Conservation (phyloP, 2,329 filamentous ascomycete genomes). For the Biscogniauxia sp. region DNA sequence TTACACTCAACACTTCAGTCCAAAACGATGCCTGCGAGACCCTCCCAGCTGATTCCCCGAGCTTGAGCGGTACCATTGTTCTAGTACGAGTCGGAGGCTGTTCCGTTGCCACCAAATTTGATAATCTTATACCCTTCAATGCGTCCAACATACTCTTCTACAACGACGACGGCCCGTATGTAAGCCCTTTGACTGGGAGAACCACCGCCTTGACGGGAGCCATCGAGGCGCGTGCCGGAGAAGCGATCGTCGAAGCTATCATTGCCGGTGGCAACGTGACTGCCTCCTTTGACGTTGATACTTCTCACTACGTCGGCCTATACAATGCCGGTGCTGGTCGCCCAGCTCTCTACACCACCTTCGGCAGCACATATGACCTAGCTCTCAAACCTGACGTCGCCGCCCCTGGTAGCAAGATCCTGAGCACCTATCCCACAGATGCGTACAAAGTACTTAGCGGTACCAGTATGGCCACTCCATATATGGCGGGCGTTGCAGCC, state of each 20-base stretch:
- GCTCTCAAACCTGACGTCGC: conserved; percentile 40
- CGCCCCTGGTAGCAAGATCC: conserved; percentile 40
- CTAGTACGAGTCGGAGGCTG: conserved; percentile 20
- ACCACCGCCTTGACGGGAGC: conserved; percentile 16
- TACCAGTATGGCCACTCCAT: conserved; percentile 46
- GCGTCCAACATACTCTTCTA: conserved; percentile 35
- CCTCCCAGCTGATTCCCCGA: conserved; percentile 17
- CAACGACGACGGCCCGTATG: conserved; percentile 25
- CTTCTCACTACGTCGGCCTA: conserved; percentile 20
- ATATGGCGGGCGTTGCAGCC: conserved; percentile 39
- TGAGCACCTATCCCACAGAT: conserved; percentile 39
- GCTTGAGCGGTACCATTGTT: conserved; percentile 15
- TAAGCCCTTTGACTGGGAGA: conserved; percentile 14
- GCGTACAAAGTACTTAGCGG: conserved; percentile 42
- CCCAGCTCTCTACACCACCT: conserved; percentile 34
- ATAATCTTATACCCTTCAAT: conserved; percentile 30
- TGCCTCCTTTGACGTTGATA: conserved; percentile 22
- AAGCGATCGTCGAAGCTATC: conserved; percentile 31
- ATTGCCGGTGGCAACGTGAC: conserved; percentile 32
- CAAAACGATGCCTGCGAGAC: conserved; percentile 25
- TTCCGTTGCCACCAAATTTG: conserved; percentile 21
- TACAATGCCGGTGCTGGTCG: conserved; percentile 20
- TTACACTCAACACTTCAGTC: conserved; percentile 25
- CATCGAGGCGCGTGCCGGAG: conserved; percentile 28
- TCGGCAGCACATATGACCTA: conserved; percentile 42